Base-by-base conservation (phyloP, 257 asterid species). In the Jacaranda copaia region DNA sequence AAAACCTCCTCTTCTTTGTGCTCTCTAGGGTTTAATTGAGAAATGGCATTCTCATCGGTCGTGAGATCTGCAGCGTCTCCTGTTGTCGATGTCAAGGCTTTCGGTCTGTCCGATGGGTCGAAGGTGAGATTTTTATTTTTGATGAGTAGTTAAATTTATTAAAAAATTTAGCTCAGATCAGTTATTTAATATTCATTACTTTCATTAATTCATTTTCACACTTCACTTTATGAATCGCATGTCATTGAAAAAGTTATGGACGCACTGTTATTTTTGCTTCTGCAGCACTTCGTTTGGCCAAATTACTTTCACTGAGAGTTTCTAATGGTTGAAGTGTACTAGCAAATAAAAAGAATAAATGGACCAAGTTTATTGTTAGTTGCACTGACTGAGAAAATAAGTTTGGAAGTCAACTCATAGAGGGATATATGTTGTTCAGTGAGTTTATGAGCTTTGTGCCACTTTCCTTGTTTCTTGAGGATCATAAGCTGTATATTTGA, bases 11-110 rank as follows among this genome's bases (percentile, higher is more conserved):
- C 8, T 42, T 8, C 46, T 42, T 42, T 42, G 8, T 4, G 46
- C 32, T 25, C 32, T 42, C 46, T 42, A 42, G 46, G 46, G 46
- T 42, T 42, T 42, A 42, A 40, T 59, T 53, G 14, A 25, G 46
- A 46, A 73, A 85, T 88, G 92, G 84, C 87, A n/a, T n/a, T n/a
- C n/a, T n/a, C n/a, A n/a, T n/a, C n/a, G 16, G 71, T 82, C 46
- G 43, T 88, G n/a, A 74, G 92, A 84, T 88, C 92, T 79, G 58
- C 80, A 3, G 52, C 81, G 19, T 78, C 90, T 1, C 85, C 87
- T 3, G 72, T 74, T 40, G 15, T 78, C 68, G 83, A 86, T 5
- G 74, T 81, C 7, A 80, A 74, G 18, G 78, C 74, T 40, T 64
- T 61, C 70, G 53, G 74, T 4, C 40, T 68, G 55, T 76, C 70